These are phyloP conservation scores for Coelastrella sp. DNA, from an alignment of 139 green algal species.

Conservation along the genomic window DNA sequence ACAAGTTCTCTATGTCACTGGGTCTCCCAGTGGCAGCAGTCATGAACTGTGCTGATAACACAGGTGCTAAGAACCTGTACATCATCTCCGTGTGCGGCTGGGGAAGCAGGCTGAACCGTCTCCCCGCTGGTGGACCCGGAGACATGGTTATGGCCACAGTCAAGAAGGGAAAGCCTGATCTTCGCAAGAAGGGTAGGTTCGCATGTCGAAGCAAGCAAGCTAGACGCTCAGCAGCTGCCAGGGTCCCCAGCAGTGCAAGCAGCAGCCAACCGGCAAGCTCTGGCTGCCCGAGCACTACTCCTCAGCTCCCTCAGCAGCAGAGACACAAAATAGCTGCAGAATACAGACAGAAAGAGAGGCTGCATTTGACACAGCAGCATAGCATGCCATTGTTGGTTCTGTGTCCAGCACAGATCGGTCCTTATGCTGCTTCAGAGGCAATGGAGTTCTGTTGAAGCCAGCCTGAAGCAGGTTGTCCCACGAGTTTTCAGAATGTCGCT, in stretches of 20 bases:
- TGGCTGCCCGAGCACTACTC: neutral
- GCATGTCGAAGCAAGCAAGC: neutral
- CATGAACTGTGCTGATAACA: conserved; percentile 99
- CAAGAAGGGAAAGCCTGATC: conserved; percentile 99
- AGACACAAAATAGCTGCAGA: neutral
- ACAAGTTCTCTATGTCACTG: conserved; percentile 99
- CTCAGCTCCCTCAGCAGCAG: neutral
- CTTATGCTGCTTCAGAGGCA: no score
- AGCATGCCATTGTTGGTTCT: no score
- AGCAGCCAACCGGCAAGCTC: neutral
- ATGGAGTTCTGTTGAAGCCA: no score
- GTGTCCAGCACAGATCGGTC: no score
- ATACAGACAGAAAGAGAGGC: neutral
- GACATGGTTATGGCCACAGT: conserved; percentile 99
- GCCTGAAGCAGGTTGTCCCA: no score
- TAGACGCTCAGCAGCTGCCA: conserved; percentile 3
- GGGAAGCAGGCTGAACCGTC: conserved; percentile 95
- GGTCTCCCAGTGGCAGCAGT: conserved; percentile 95
- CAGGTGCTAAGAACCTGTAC: conserved; percentile 99
- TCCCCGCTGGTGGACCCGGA: conserved; percentile 89
- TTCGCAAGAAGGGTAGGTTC: conserved; percentile 97
- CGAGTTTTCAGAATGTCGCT: neutral
- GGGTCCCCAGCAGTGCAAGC: neutral
- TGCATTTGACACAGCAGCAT: neutral
- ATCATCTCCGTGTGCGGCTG: conserved; percentile 96